Conservation (phyloP, 805 yeast species). For the Saccharomyces jurei region DNA sequence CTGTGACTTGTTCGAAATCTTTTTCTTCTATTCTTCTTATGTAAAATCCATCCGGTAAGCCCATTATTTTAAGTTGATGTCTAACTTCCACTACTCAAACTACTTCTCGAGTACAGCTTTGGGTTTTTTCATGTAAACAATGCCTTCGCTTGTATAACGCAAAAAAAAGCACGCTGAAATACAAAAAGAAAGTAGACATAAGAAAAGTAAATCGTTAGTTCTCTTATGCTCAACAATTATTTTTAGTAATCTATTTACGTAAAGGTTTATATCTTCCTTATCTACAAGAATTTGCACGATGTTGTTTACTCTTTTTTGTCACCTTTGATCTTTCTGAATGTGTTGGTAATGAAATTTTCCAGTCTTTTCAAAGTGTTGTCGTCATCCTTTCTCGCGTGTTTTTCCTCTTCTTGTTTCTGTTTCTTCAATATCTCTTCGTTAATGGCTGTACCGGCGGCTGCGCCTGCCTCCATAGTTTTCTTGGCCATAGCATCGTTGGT, state of each 20-base stretch:
- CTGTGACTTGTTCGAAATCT: constrained; percentile 57
- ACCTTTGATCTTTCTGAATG: constrained; percentile 44
- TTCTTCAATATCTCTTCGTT: background rate
- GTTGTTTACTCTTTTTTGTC: constrained; percentile 11
- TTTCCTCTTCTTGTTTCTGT: background rate
- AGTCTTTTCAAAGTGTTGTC: constrained; percentile 40
- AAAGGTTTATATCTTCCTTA: background rate
- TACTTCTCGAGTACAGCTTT: background rate
- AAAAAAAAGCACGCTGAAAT: background rate
- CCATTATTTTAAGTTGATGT: background rate
- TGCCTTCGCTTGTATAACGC: background rate
- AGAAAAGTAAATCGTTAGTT: background rate
- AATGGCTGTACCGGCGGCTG: constrained; percentile 1
- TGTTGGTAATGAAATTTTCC: constrained; percentile 49
- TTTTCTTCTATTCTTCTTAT: constrained; percentile 47
- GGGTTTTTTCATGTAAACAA: background rate
- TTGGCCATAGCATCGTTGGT: constrained; percentile 73
- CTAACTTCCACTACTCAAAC: too few relatives aligned
- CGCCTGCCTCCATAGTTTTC: constrained; percentile 34
- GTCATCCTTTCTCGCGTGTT: constrained; percentile 13
- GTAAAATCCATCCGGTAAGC: constrained; percentile 43
- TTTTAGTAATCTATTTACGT: constrained; percentile 1
- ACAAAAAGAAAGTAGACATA: background rate
- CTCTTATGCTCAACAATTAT: background rate
- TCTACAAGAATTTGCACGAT: background rate